Conservation (phyloP, 2,329 filamentous ascomycete species). For the Hymenoscyphus occultus region DNA sequence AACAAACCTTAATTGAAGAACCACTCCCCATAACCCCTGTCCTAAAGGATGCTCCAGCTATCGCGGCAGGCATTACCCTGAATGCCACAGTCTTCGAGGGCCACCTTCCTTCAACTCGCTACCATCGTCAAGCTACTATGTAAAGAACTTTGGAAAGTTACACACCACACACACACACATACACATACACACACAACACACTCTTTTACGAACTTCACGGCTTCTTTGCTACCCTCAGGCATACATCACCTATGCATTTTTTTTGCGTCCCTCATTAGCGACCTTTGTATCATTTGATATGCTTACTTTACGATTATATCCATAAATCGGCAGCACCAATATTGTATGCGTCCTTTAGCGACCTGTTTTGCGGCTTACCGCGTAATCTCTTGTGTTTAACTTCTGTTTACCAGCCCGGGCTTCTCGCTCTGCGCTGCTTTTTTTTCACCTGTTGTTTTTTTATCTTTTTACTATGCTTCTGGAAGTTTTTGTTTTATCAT, state of each 20-base stretch:
- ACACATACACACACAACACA: not conserved
- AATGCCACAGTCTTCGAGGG: conserved; percentile 23
- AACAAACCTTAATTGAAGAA: conserved; percentile 10
- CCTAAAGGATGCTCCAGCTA: conserved; percentile 6
- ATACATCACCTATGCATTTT: not conserved
- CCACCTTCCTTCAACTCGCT: conserved; percentile 8
- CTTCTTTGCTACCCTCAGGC: not conserved
- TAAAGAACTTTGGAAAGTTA: not conserved
- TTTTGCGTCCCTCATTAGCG: not conserved
- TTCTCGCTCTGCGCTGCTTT: not conserved
- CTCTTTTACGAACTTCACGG: conserved; percentile 4
- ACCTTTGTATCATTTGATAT: not conserved
- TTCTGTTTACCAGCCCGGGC: not conserved
- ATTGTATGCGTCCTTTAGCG: not conserved
- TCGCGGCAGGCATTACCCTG: conserved; percentile 6
- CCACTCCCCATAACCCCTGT: not conserved
- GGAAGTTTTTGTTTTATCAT: conserved; percentile 6
- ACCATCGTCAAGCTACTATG: not conserved
- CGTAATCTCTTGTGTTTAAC: not conserved
- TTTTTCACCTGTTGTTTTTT: not conserved
- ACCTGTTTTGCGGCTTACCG: not conserved
- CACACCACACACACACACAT: not conserved
- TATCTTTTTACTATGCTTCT: conserved; percentile 4
- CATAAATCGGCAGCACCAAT: not conserved
- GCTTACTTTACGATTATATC: not conserved